Evolutionary conservation across 176 grass and related monocot species (phyloP), one percentile per base, ranked within the genome.

Genomic region (Eragrostis curvula): DNA sequence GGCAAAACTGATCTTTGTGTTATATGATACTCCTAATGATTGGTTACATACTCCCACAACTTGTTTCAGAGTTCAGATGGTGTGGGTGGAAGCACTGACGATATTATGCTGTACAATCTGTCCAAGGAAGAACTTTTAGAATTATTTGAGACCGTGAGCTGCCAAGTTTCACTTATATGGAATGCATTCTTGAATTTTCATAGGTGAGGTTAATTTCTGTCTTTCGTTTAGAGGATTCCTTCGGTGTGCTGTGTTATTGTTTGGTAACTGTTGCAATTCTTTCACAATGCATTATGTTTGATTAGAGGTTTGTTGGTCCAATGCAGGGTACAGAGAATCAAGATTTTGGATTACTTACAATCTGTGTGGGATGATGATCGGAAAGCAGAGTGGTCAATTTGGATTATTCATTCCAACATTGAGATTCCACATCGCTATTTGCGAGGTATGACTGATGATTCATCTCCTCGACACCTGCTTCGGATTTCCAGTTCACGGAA

Each of bases 331-430:
- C 90, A 98, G 89, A 91, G 58, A 87, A 84, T 91, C 44, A 87
- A 90, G 81, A 89, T 98, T 84, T 71, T 95, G 73, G 74, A 95
- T 69, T 80, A 98, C 86, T 88, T 98, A 41, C 88, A 85, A 81
- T 88, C 71, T 85, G 55, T 89, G 50, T 98, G 92, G 95, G 83
- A 91, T 77, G 82, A 68, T 78, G 84, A 91, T 79, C 75, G 92
- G 12, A 98, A 93, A 86, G 78, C 88, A 51, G 92, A 98, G 81
- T 98, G 95, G 95, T 94, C 95, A 56, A 94, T 98, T 78, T 95
- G 92, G 92, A 94, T 91, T 39, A 85, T 98, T 79, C 90, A 98
- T 89, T 98, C 95, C 30, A 91, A 94, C 65, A 94, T 93, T 61
- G 95, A 98, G 43, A 90, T 93, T 64, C 90, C 92, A 43, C 90